Evolutionary conservation across 2,329 filamentous ascomycete genomes (phyloP), one percentile per base, ranked within the genome.

Genomic region (Ophiostoma ips): DNA sequence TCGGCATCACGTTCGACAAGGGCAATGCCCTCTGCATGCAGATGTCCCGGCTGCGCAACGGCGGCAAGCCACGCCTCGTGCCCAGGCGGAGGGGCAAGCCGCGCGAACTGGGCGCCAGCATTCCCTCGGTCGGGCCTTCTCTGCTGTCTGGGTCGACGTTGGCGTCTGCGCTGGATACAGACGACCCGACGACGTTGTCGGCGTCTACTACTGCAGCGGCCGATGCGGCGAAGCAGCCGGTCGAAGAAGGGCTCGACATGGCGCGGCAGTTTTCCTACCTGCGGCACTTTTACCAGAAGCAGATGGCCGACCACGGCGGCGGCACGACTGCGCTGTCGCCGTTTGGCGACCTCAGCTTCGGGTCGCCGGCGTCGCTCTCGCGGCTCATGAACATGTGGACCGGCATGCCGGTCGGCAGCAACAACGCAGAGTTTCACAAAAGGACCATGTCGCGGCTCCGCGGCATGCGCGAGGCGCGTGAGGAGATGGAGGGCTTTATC

Each of bases 361-460:
- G 75, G 19, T 95, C 89, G 0, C 89, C 90, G 0, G 84, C 80
- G 5, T 85, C 87, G 10, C 69, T 95, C 49, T 83, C 85, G 24
- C 81, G 90, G 31, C 92, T 96, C 59, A 94, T 95, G 87, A 89
- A 80, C 55, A 71, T 95, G 24, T 95, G 95, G 66, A 87, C 85
- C 28, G 55, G 55, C 0, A 35, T 53, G 4, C 40, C 40, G n/a
- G 21, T 21, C n/a, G 16, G 24, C 16, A 30, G 9, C 11, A 15
- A 30, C n/a, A 43, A 10, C 11, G 16, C 38, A 16, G 21, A 43
- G 3, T 43, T 16, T n/a, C 75, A 72, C 58, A 82, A 83, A 58
- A 81, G 83, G 59, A 68, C 76, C 11, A 81, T 83, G 60, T 71
- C 76, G 12, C 86, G 83, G 56, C 72, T 79, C 0, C 75, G 79